Conservation (phyloP, 192 early-diverging fungal genomes). For the Rhizophagus prolifer region DNA sequence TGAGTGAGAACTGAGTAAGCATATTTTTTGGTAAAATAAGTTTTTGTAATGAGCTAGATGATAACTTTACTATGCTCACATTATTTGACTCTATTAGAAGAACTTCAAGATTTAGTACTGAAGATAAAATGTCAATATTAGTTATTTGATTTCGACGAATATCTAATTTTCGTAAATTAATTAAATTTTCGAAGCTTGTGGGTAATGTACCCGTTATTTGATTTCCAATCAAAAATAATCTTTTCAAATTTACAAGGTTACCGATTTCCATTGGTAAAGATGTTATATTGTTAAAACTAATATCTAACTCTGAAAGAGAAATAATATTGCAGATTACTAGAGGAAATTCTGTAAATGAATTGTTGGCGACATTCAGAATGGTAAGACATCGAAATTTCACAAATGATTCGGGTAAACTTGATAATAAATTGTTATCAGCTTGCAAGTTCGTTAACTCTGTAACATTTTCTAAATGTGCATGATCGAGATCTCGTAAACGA, state of each 20-base stretch:
- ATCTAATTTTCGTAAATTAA: slow-evolving; percentile 70
- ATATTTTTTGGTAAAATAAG: slow-evolving; percentile 67
- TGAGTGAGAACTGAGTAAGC: slow-evolving; percentile 65
- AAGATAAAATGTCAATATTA: slow-evolving; percentile 58
- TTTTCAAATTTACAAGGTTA: slow-evolving; percentile 54
- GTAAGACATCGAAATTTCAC: slow-evolving; percentile 57
- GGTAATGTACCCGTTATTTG: slow-evolving; percentile 70
- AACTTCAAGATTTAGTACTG: slow-evolving; percentile 58
- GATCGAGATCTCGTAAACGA: slow-evolving; percentile 62
- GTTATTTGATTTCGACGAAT: slow-evolving; percentile 79
- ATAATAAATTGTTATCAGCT: slow-evolving; percentile 73
- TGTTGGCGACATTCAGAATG: slow-evolving; percentile 76
- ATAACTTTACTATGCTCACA: slow-evolving; percentile 60
- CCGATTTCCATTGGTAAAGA: slow-evolving; percentile 72
- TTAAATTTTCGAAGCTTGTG: slow-evolving; percentile 53
- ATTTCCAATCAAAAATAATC: slow-evolving; percentile 75
- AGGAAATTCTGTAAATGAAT: slow-evolving; percentile 73
- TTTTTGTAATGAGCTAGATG: slow-evolving; percentile 53
- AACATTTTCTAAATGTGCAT: slow-evolving; percentile 64
- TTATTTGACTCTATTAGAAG: slow-evolving; percentile 73
- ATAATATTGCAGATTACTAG: slow-evolving; percentile 58
- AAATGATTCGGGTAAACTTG: slow-evolving; percentile 66
- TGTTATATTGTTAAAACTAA: slow-evolving; percentile 83
- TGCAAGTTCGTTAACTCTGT: slow-evolving; percentile 58
- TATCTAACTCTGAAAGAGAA: slow-evolving; percentile 67